Percentiles rank a stretch among this genome's conserved stretches.
phyloP scores from a whole-genome alignment of 2,329 filamentous ascomycete species.

The Rutstroemia sp. region DNA sequence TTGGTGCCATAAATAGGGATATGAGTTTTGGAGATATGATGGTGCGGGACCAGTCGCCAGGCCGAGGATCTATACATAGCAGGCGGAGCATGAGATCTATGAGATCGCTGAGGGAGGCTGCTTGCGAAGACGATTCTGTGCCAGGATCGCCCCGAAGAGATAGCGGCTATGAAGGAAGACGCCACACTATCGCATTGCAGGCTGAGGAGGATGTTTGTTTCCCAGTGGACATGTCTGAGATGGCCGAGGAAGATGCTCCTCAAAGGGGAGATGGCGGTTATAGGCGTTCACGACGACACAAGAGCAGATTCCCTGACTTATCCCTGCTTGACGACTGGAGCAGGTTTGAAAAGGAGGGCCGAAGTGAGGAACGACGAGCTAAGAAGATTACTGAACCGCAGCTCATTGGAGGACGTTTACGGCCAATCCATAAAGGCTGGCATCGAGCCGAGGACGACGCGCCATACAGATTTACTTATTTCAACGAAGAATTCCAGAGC shows the following conservation, averaged over 20 bases:
- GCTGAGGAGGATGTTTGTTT: slow-evolving; percentile 91
- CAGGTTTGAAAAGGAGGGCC: slow-evolving; percentile 78
- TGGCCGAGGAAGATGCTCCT: slow-evolving; percentile 67
- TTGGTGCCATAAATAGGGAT: slow-evolving; percentile 42
- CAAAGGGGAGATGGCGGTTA: slow-evolving; percentile 39
- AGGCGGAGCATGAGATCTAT: slow-evolving; percentile 18
- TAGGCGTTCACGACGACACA: slow-evolving; percentile 41
- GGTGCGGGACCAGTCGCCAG: slow-evolving; percentile 52
- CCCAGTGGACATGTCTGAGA: slow-evolving; percentile 72
- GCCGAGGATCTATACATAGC: slow-evolving; percentile 11
- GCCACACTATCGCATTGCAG: slow-evolving; percentile 53
- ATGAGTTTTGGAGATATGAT: slow-evolving; percentile 63
- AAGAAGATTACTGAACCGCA: slow-evolving; percentile 94
- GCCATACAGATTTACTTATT: slow-evolving; percentile 95
- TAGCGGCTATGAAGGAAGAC: slow-evolving; percentile 31
- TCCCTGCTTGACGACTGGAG: slow-evolving; percentile 83
- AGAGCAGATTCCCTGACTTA: slow-evolving; percentile 79
- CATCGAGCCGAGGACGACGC: slow-evolving; percentile 81
- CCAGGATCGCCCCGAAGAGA: slow-evolving; percentile 20
- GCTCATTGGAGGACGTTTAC: slow-evolving; percentile 79
- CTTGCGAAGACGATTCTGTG: slow-evolving; percentile 28
- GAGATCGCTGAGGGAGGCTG: slow-evolving; percentile 7
- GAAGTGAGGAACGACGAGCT: slow-evolving; percentile 72
- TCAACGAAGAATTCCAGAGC: slow-evolving; percentile 93
- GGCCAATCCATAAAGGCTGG: slow-evolving; percentile 75